Base-by-base conservation (phyloP, 1,139 yeast genomes). In the Candida glucosophila region DNA sequence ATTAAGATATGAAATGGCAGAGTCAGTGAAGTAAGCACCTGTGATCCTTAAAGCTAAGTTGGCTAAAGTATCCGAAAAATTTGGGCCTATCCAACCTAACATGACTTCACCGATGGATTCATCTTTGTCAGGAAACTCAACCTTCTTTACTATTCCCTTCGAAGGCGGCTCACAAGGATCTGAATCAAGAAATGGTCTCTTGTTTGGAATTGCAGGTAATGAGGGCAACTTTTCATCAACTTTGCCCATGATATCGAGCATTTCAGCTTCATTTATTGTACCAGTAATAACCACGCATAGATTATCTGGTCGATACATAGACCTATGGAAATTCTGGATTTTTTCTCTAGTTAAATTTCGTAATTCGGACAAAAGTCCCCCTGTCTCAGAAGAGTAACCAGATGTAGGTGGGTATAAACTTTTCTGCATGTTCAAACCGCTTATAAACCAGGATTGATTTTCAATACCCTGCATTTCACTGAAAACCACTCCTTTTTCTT, bases 381-480 rank as follows among this genome's bases (percentile, higher is more conserved):
- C 98, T 5, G 98, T 88, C 50, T 92, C 96, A 5, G 93, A 77
- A 6, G 90, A 72, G 44, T 86, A 92, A 3, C 94, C 95, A 15
- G 90, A 78, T 3, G 67, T 58, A 9, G 62, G 47, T 3, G 65
- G 57, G 41, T 73, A 86, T 36, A 86, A 47, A 1, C 69, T 44
- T 42, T 77, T 67, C 44, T 81, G 83, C 43, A 77, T 58, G 30
- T 71, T 73, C 36, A 77, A 55, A 38, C 67, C 67, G n/a, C 82
- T 55, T 15, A 83, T 58, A 36, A 77, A 80, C 72, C 78, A 77
- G n/a, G 88, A 68, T 36, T 78, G 82, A 40, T 73, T 73, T 49
- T 86, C 94, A 29, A 81, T 77, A 11, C 88, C 97, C 47, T 86
- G 96, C 97, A 92, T 92, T 55, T 92, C 99, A 32, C 93, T 80